A percentile compares a stretch with the other conserved stretches of the same genome.
Conservation (phyloP, 208 protist genomes). For the Trypanosoma brucei region DNA sequence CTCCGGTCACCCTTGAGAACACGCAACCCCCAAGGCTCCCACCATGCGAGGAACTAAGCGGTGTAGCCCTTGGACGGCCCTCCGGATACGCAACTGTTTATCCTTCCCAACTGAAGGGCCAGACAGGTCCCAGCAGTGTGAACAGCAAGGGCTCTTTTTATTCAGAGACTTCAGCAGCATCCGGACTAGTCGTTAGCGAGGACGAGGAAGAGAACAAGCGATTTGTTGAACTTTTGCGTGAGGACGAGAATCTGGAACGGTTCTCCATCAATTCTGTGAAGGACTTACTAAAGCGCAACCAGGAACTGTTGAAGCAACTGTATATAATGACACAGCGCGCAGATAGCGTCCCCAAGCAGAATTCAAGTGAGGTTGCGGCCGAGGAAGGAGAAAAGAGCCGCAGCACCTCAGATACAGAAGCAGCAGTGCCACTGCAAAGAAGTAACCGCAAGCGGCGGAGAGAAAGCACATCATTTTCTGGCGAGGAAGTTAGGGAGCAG, state of each 20-base stretch:
- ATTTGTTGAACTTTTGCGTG: constrained; percentile 45
- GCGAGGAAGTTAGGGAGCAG: neutral
- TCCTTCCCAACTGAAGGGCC: constrained; percentile 2
- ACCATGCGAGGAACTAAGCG: constrained; percentile 49
- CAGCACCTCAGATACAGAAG: constrained; percentile 14
- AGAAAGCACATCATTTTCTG: neutral
- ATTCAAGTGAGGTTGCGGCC: neutral
- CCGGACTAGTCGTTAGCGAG: constrained; percentile 22
- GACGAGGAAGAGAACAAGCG: constrained; percentile 27
- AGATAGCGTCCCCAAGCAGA: neutral
- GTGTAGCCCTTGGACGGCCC: constrained; percentile 49
- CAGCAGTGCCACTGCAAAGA: constrained; percentile 4
- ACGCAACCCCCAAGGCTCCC: constrained; percentile 34
- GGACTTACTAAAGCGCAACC: constrained; percentile 68
- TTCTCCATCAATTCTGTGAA: constrained; percentile 65
- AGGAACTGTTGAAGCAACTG: constrained; percentile 70
- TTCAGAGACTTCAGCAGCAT: constrained; percentile 1
- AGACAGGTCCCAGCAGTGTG: constrained; percentile 6
- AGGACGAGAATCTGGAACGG: constrained; percentile 52
- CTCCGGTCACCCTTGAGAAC: constrained; percentile 19
- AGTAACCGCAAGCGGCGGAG: constrained; percentile 5
- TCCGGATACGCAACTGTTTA: constrained; percentile 35
- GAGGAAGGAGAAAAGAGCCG: constrained; percentile 5
- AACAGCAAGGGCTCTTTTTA: neutral
- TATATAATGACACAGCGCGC: constrained; percentile 46